Percentiles rank a stretch among this genome's conserved stretches.
These are phyloP conservation scores for Naganishia liquefaciens DNA, from an alignment of 1,284 basidiomycete species.

Conservation along the genomic window DNA sequence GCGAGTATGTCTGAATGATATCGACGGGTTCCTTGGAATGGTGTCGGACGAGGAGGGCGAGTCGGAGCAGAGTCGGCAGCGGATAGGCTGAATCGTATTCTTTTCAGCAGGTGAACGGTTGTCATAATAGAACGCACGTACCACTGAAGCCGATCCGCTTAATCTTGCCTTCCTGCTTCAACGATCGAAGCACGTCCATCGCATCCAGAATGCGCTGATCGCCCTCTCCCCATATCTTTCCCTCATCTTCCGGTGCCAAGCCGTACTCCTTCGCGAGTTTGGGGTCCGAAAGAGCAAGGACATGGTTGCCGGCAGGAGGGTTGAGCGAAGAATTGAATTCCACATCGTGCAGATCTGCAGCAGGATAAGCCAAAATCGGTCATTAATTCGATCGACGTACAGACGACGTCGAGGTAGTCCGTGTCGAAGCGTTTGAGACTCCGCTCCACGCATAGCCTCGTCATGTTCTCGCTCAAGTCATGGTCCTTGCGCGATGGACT, in stretches of 20 bases:
- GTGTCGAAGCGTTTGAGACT: constrained; percentile 76
- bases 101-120: constrained; percentile 68
- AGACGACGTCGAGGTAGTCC: constrained; percentile 78
- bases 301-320: constrained; percentile 55
- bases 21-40: constrained; percentile 64
- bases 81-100: constrained; percentile 69
- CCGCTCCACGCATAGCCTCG: constrained; percentile 69
- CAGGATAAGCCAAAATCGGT: not conserved
- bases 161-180: constrained; percentile 78
- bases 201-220: constrained; percentile 78
- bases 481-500: constrained; percentile 65
- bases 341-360: constrained; percentile 75
- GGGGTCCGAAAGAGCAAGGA: constrained; percentile 30
- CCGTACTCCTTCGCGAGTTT: constrained; percentile 21
- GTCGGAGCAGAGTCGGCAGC: constrained; percentile 80
- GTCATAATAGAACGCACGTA: constrained; percentile 71
- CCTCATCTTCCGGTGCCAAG: constrained; percentile 45
- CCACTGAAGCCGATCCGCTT: constrained; percentile 82
- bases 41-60: constrained; percentile 70
- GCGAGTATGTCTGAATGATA: constrained; percentile 80
- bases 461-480: constrained; percentile 68
- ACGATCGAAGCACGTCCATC: constrained; percentile 66
- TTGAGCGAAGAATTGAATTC: constrained; percentile 76
- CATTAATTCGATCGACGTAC: constrained; percentile 40
- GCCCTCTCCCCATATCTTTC: constrained; percentile 67